phyloP scores from a whole-genome alignment of 2,329 filamentous ascomycete genomes.

The Diaporthe destruens region DNA sequence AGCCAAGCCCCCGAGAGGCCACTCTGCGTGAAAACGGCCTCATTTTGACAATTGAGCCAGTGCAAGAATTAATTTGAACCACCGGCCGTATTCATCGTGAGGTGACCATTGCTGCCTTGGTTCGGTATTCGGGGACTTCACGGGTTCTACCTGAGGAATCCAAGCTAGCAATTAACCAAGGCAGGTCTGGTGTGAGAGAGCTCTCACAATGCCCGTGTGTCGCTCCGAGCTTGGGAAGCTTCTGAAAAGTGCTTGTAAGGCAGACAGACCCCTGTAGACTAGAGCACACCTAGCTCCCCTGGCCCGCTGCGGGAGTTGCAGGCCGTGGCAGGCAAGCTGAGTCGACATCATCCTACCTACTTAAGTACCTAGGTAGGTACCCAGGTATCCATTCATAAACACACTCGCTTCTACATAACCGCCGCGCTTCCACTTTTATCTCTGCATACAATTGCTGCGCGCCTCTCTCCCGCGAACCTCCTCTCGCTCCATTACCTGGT shows the following conservation, averaged over 20 bases:
- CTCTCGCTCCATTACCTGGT: not conserved
- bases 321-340: slow-evolving; percentile 37
- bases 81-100: slow-evolving; percentile 16
- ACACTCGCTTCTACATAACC: not conserved
- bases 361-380: no score
- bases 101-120: not conserved
- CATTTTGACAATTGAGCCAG: slow-evolving; percentile 24
- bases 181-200: slow-evolving; percentile 1
- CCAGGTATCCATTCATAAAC: not conserved
- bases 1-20: slow-evolving; percentile 35
- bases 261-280: not conserved
- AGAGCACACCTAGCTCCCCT: not conserved
- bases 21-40: slow-evolving; percentile 33
- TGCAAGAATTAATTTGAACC: not conserved
- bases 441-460: not conserved
- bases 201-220: not conserved
- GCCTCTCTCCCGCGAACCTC: not conserved
- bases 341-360: not conserved
- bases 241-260: slow-evolving; percentile 8
- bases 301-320: not conserved
- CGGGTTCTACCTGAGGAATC: not conserved
- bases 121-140: slow-evolving; percentile 21
- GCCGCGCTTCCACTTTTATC: not conserved
- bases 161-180: slow-evolving; percentile 7
- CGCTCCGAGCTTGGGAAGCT: slow-evolving; percentile 21